phyloP scores from a whole-genome alignment of 495 filamentous ascomycete species.

The Penicillium soppii region DNA sequence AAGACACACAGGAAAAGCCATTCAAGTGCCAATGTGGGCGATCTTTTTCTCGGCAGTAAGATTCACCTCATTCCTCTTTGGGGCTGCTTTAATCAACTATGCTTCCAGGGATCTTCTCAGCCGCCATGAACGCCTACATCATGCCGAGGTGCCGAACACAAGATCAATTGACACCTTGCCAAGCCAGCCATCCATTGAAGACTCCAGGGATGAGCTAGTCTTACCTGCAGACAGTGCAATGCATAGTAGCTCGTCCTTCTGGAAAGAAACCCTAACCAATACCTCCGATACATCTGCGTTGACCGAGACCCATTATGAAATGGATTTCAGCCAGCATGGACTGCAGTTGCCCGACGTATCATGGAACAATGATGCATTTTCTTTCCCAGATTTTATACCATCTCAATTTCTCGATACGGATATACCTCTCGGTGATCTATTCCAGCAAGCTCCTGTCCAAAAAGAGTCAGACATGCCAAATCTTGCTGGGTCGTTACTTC shows the following conservation, averaged over 20 bases:
- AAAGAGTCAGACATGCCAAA: not conserved
- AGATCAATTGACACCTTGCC: not conserved
- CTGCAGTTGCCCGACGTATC: not conserved
- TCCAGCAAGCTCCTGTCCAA: not conserved
- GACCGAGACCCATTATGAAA: not conserved
- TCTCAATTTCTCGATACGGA: slow-evolving; percentile 7
- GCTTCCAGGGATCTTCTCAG: slow-evolving; percentile 5
- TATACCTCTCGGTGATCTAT: slow-evolving; percentile 2
- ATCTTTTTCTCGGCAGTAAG: slow-evolving; percentile 8
- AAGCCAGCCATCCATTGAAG: not conserved
- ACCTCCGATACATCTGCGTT: not conserved
- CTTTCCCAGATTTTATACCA: not conserved
- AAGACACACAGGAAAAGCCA: slow-evolving; percentile 14
- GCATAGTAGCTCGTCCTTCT: not conserved
- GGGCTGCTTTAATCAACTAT: not conserved
- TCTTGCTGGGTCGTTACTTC: not conserved
- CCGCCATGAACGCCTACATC: slow-evolving; percentile 5
- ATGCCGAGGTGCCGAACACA: not conserved
- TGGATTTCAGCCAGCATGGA: not conserved
- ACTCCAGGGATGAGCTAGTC: too few relatives aligned
- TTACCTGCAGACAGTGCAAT: too few relatives aligned
- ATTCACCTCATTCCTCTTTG: not conserved
- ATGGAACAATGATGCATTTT: not conserved
- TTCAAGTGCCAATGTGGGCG: slow-evolving; percentile 6
- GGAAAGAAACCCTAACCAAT: not conserved